phyloP scores from a whole-genome alignment of 352 stramenopile genomes.

The Phytophthora quininea region DNA sequence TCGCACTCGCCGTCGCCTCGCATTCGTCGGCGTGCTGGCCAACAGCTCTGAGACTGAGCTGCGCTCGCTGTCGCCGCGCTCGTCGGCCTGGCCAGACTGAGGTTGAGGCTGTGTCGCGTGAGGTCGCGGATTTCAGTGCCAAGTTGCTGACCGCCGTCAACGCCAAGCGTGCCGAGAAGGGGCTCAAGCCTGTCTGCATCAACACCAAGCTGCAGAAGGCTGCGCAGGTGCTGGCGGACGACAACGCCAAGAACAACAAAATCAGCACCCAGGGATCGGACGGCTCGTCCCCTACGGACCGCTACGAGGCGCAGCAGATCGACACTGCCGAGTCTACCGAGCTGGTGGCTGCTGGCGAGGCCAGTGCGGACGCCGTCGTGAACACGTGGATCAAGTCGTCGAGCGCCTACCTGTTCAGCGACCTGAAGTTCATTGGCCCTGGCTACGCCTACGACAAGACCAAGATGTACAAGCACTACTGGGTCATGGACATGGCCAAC shows the following conservation, averaged over 20 bases:
- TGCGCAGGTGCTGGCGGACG: slow-evolving; percentile 26
- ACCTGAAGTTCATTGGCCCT: slow-evolving; percentile 33
- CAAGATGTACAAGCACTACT: slow-evolving; percentile 40
- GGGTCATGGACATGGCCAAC: slow-evolving; percentile 37
- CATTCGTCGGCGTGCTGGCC: too few relatives aligned
- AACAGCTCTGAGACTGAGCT: too few relatives aligned
- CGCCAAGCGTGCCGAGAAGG: slow-evolving; percentile 39
- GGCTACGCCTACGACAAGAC: slow-evolving; percentile 36
- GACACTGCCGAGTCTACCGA: slow-evolving; percentile 28
- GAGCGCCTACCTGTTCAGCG: slow-evolving; percentile 38
- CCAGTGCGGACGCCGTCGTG: slow-evolving; percentile 32
- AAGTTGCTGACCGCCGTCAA: slow-evolving; percentile 45
- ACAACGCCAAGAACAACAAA: slow-evolving; percentile 34
- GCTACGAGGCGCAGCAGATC: slow-evolving; percentile 32
- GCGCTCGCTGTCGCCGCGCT: slow-evolving; percentile 25
- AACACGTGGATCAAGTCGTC: slow-evolving; percentile 47
- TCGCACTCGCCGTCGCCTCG: too few relatives aligned
- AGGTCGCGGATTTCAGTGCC: slow-evolving; percentile 42
- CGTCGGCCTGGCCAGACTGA: slow-evolving; percentile 21
- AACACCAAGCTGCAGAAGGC: slow-evolving; percentile 40
- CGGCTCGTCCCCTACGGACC: slow-evolving; percentile 34
- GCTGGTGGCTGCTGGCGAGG: slow-evolving; percentile 48
- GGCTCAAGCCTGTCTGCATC: slow-evolving; percentile 39
- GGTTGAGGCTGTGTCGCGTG: slow-evolving; percentile 13
- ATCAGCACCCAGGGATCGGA: slow-evolving; percentile 37